phyloP scores from a whole-genome alignment of 2,329 filamentous ascomycete genomes.

The Hysterium pulicare region DNA sequence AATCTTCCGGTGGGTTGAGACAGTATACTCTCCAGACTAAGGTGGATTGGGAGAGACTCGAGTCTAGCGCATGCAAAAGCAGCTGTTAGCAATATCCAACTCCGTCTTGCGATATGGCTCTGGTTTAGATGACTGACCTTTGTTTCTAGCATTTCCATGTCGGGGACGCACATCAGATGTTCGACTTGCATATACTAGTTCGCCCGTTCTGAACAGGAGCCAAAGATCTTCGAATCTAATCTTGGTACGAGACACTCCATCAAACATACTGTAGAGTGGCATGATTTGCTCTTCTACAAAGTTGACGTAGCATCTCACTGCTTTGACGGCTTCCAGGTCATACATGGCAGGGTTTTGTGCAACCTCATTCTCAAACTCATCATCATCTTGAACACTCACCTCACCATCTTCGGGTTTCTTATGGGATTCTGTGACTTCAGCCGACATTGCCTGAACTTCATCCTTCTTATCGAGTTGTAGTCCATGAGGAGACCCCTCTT shows the following conservation, averaged over 20 bases:
- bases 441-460: neutral
- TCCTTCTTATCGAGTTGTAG: neutral
- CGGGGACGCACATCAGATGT: no score
- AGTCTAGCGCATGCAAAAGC: no score
- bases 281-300: neutral
- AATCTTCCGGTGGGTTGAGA: no score
- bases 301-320: neutral
- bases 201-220: conserved; percentile 7
- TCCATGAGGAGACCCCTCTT: neutral
- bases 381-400: neutral
- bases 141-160: no score
- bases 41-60: no score
- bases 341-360: neutral
- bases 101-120: no score
- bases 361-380: neutral
- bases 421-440: neutral
- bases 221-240: conserved; percentile 10
- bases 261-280: neutral
- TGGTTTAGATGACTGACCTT: no score
- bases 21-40: no score
- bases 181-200: conserved; percentile 3
- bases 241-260: conserved; percentile 5
- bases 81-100: no score
- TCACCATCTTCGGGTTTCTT: neutral
- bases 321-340: neutral